These are phyloP conservation scores for Apiotrichum montevideense DNA, from an alignment of 1,284 basidiomycete species.

Conservation along the genomic window DNA sequence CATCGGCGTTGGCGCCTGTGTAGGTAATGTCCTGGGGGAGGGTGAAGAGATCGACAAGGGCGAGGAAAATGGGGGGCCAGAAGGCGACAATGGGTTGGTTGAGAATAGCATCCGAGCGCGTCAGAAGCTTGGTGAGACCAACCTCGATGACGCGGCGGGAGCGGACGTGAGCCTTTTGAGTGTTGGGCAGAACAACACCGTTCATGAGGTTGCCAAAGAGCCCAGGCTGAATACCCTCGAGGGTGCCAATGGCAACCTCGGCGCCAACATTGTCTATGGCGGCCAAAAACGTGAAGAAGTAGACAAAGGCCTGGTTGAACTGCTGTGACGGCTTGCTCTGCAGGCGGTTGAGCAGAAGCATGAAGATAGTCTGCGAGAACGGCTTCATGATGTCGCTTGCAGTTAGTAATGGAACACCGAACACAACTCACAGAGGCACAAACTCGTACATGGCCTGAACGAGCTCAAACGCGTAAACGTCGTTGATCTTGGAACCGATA, in stretches of 20 bases:
- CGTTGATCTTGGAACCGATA: constrained; percentile 81
- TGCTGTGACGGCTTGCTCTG: constrained; percentile 85
- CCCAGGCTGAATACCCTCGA: constrained; percentile 79
- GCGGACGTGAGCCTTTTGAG: constrained; percentile 69
- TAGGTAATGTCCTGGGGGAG: constrained; percentile 62
- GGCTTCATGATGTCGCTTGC: constrained; percentile 60
- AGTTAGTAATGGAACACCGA: too few species aligned
- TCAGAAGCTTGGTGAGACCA: constrained; percentile 75
- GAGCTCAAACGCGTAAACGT: constrained; percentile 85
- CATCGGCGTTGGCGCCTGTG: constrained; percentile 47
- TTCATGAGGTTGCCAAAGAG: constrained; percentile 77
- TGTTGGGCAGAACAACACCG: constrained; percentile 74
- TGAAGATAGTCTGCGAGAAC: constrained; percentile 71
- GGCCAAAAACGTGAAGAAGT: constrained; percentile 68
- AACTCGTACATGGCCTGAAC: constrained; percentile 69
- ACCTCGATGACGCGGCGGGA: constrained; percentile 78
- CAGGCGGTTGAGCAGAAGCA: constrained; percentile 76
- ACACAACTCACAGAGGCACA: constrained; percentile 61
- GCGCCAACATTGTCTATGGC: constrained; percentile 72
- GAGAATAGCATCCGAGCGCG: constrained; percentile 64
- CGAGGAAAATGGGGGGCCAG: constrained; percentile 67
- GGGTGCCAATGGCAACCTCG: constrained; percentile 65
- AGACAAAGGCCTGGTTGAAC: constrained; percentile 75
- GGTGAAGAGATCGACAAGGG: constrained; percentile 69
- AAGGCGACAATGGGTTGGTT: constrained; percentile 57